Percentiles rank a stretch among this genome's conserved stretches.
Conservation (phyloP, 805 yeast species). For the Candida orba region DNA sequence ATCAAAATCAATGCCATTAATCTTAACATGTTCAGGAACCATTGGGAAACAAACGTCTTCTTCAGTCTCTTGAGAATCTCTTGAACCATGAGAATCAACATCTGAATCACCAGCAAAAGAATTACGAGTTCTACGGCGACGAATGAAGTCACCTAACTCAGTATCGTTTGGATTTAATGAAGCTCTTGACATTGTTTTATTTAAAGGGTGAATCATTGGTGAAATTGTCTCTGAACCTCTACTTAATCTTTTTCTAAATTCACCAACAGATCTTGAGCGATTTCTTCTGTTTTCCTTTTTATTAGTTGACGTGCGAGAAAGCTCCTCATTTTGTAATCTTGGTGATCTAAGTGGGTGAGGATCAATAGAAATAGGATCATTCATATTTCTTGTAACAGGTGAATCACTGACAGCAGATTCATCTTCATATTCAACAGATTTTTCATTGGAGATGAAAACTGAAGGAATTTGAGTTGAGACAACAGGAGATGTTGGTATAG, state of each 20-base stretch:
- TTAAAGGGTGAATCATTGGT: slow-evolving; percentile 19
- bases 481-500: slow-evolving; percentile 9
- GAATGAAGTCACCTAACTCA: slow-evolving; percentile 29
- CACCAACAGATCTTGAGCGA: slow-evolving; percentile 30
- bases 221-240: slow-evolving; percentile 15
- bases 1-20: slow-evolving; percentile 82
- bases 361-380: neutral
- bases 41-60: slow-evolving; percentile 97
- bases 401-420: neutral
- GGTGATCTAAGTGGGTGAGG: neutral
- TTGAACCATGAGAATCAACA: slow-evolving; percentile 63
- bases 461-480: too few relatives aligned
- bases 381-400: neutral
- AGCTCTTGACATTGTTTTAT: slow-evolving; percentile 15
- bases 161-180: slow-evolving; percentile 24
- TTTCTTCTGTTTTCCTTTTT: slow-evolving; percentile 10
- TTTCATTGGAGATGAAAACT: too few relatives aligned
- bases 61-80: slow-evolving; percentile 85
- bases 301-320: slow-evolving; percentile 1
- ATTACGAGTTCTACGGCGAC: slow-evolving; percentile 28
- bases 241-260: slow-evolving; percentile 27
- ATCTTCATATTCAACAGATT: neutral
- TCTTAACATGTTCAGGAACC: slow-evolving; percentile 55
- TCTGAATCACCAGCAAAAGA: slow-evolving; percentile 45
- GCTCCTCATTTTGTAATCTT: neutral